A percentile compares a stretch with the other conserved stretches of the same genome.
Evolutionary conservation across 768 basidiomycete species (phyloP).

Genomic region (Gelatoporia subvermispora): DNA sequence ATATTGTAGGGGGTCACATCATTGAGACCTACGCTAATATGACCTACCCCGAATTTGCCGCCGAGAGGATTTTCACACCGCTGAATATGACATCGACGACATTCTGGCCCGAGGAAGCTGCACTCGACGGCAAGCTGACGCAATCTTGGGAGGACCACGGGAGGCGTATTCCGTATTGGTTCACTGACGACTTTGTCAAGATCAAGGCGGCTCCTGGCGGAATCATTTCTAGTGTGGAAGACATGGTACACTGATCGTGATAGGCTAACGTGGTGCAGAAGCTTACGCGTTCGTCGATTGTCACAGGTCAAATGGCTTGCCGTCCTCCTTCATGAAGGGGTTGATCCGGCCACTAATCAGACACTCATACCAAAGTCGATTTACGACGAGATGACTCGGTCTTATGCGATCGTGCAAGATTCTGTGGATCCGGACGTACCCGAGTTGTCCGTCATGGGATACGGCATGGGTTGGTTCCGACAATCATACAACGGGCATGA

Average conservation of each 20-base stretch:
- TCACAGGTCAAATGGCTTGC: slow-evolving; percentile 37
- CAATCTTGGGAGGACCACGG: slow-evolving; percentile 30
- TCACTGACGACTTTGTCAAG: slow-evolving; percentile 23
- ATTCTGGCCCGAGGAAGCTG: slow-evolving; percentile 31
- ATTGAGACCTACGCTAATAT: slow-evolving; percentile 28
- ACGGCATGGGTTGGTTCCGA: slow-evolving; percentile 41
- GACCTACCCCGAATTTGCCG: slow-evolving; percentile 36
- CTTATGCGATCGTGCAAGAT: slow-evolving; percentile 21
- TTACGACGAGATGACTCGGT: slow-evolving; percentile 28
- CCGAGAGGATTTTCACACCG: slow-evolving; percentile 35
- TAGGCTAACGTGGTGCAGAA: neutral
- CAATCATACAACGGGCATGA: slow-evolving; percentile 35
- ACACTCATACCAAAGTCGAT: slow-evolving; percentile 30
- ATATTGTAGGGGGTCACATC: slow-evolving; percentile 30
- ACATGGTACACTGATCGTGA: slow-evolving; percentile 31
- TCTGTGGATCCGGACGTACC: slow-evolving; percentile 1
- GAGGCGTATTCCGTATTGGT: slow-evolving; percentile 30
- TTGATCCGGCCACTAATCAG: slow-evolving; percentile 25
- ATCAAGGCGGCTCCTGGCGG: slow-evolving; percentile 37
- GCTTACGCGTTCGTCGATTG: neutral
- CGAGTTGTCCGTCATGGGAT: slow-evolving; percentile 29
- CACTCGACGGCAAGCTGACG: slow-evolving; percentile 26
- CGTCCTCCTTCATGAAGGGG: slow-evolving; percentile 32
- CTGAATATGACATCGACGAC: slow-evolving; percentile 39
- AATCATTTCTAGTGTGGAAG: slow-evolving; percentile 36